Evolutionary conservation across 192 early-diverging fungal species (phyloP), one percentile per base, ranked within the genome.

Genomic region (Umbelopsis vinacea): DNA sequence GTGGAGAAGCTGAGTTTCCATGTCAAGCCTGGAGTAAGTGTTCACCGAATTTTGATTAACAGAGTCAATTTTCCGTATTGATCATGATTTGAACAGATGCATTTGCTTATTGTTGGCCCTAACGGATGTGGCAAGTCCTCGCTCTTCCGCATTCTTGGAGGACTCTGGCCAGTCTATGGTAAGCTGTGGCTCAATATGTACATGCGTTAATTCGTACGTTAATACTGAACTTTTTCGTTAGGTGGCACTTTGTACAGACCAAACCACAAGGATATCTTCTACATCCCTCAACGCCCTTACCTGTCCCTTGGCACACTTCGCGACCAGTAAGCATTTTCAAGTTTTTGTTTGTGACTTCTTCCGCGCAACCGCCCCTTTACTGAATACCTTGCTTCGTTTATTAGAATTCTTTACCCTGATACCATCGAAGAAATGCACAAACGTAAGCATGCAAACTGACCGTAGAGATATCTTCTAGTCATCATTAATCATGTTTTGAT

Each of bases 281-380:
- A 99, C 82, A 95, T 99, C 70, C 97, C 98, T 29, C 98, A 99
- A 80, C 90, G 96, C 43, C 98, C 98, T n/a, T 99, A 99, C 72
- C 84, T 99, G 35, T 91, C 95, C 45, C 78, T 96, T 33, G 96
- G 98, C 48, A 97, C 95, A 2, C 82, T 99, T 55, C 92, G 98
- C 45, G 97, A 98, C 81, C 96, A 98, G 86, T 83, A 81, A 83
- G 82, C 75, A 24, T 29, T 26, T 17, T 40, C 52, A 38, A n/a
- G n/a, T n/a, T n/a, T n/a, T n/a, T n/a, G n/a, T n/a, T n/a, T 68
- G 50, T 70, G 35, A 15, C 4, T 4, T 9, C 43, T 57, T 52
- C n/a, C 3, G 29, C 29, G 29, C 3, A 29, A 37, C 40, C n/a
- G 60, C 19, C 71, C 35, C 8, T 55, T 43, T 43, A 43, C 40